phyloP scores from a whole-genome alignment of 106 monocot species.

The Triglochin maritima region DNA sequence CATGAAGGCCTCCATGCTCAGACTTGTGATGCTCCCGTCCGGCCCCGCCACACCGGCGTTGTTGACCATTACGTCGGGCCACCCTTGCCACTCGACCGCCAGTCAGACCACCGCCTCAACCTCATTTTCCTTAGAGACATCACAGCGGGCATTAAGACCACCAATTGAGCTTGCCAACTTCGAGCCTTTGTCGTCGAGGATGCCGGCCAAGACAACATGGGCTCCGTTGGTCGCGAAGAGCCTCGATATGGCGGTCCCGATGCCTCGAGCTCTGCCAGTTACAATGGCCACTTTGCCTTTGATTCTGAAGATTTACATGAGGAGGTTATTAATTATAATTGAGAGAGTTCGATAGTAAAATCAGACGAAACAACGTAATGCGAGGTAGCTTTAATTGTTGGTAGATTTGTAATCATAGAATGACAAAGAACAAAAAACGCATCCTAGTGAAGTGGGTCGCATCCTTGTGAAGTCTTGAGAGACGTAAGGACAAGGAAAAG shows the following conservation, averaged over 20 bases:
- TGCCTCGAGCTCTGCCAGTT: conserved; percentile 50
- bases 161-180: conserved; percentile 1
- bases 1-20: neutral
- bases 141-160: conserved; percentile 5
- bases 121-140: conserved; percentile 14
- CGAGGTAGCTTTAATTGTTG: too few species aligned
- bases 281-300: conserved; percentile 55
- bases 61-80: conserved; percentile 14
- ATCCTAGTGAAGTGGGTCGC: too few species aligned
- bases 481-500: too few species aligned
- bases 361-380: too few species aligned
- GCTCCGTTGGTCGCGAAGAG: conserved; percentile 38
- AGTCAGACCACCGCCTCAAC: conserved; percentile 9
- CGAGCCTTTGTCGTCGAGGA: conserved; percentile 24
- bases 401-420: too few species aligned
- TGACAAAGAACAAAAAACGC: too few species aligned
- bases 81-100: conserved; percentile 5
- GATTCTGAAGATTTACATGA: conserved; percentile 6
- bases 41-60: conserved; percentile 9
- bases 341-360: too few species aligned
- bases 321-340: too few species aligned
- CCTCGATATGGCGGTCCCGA: conserved; percentile 34
- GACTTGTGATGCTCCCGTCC: neutral
- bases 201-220: conserved; percentile 36
- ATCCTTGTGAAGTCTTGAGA: too few species aligned